A percentile compares a stretch with the other conserved stretches of the same genome.
These are phyloP conservation scores for Tripterygium wilfordii DNA, from an alignment of 177 flowering plant genomes.

Conservation along the genomic window DNA sequence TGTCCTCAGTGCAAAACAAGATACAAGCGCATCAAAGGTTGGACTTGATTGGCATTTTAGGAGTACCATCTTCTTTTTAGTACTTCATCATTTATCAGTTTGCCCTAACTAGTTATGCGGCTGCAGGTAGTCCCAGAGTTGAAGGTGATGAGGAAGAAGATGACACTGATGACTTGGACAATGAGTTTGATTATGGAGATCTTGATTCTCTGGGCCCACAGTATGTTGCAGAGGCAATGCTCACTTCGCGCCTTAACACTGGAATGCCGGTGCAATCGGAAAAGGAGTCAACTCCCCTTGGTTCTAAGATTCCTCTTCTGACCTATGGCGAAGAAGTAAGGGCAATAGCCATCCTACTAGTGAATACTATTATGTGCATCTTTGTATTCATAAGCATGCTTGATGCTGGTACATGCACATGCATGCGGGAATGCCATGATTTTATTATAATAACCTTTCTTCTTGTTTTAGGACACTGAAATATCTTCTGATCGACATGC, in stretches of 20 bases:
- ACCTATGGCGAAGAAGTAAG: slow-evolving; percentile 35
- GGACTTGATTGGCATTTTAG: slow-evolving; percentile 1
- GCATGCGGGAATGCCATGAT: too few relatives aligned
- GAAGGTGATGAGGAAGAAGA: slow-evolving; percentile 81
- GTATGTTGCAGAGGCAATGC: slow-evolving; percentile 37
- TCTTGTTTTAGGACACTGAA: slow-evolving; percentile 27
- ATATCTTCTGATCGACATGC: slow-evolving; percentile 59
- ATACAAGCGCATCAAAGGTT: slow-evolving; percentile 73
- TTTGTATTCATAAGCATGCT: too few relatives aligned
- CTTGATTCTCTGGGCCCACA: slow-evolving; percentile 30
- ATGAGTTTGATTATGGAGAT: slow-evolving; percentile 55
- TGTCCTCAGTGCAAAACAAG: slow-evolving; percentile 88
- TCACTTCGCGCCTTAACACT: slow-evolving; percentile 18
- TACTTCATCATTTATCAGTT: background rate
- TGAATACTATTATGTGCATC: too few relatives aligned
- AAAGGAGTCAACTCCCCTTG: slow-evolving; percentile 13
- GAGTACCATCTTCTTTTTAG: too few relatives aligned
- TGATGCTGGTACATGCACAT: too few relatives aligned
- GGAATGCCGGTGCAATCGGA: slow-evolving; percentile 12
- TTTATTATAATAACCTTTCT: slow-evolving; percentile 3
- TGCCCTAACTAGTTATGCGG: background rate
- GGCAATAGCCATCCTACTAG: too few relatives aligned
- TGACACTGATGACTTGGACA: slow-evolving; percentile 60
- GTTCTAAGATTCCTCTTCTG: slow-evolving; percentile 29
- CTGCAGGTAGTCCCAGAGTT: slow-evolving; percentile 35